Base-by-base conservation (phyloP, 371 early-diverging fungal genomes). In the Circinella umbellata region DNA sequence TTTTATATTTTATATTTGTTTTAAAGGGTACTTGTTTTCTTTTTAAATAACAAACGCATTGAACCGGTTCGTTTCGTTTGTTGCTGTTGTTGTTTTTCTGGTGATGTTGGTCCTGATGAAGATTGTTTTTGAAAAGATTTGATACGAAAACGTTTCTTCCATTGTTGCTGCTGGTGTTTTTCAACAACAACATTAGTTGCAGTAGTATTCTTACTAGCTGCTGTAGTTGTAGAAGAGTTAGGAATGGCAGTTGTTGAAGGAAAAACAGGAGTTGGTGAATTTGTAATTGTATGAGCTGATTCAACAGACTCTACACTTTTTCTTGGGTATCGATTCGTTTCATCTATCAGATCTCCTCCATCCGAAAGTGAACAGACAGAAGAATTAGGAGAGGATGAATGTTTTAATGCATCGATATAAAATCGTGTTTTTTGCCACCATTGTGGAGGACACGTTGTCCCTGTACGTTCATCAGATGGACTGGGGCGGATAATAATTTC, bases 391-490 rank as follows among this genome's bases (percentile, higher is more conserved):
- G 63, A 63, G 14, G 63, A 63, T 13, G 63, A 47, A 9, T 63
- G 63, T 27, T 48, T 63, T 17, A 27, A 48, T 18, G 57, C 57
- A 38, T 70, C 70, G 27, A 70, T 64, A 46, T 70, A 70, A 38
- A 70, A 70, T 10, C 70, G 70, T 15, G 73, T 64, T 48, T 68
- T 72, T 55, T 72, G 69, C 69, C 68, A 69, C 73, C 73, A 72
- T 42, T 63, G 61, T 34, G 73, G 73, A 17, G 73, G 73, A 36
- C 73, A 68, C 1, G 73, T 72, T 14, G 66, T 42, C 1, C 73
- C 73, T 27, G 51, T 51, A 15, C 66, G 68, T 60, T 72, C 73
- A 46, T 72, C 73, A 10, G 47, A 14, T n/a, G 39, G 36, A 36
- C 53, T 68, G 10, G 73, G 73, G 10, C 66, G 72, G 34, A 60